Percentiles rank a stretch among this genome's conserved stretches.
Conservation (phyloP, 768 basidiomycete species). For the Mycena leptocephala region DNA sequence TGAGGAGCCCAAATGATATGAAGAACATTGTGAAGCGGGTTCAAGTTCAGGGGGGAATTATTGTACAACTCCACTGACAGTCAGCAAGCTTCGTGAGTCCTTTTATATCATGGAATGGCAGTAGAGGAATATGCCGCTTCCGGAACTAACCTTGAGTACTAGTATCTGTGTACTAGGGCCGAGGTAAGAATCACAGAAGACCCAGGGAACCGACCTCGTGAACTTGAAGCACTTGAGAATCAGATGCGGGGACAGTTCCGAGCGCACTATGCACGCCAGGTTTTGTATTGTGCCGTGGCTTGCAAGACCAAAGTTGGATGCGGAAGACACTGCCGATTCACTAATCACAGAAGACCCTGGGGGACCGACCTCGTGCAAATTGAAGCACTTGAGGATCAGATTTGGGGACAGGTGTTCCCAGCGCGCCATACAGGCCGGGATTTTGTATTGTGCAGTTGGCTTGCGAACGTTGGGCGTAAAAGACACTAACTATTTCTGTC, state of each 20-base stretch:
- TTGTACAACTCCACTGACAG: constrained; percentile 5
- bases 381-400: background rate
- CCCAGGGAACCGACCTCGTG: background rate
- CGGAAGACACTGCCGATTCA: background rate
- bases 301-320: background rate
- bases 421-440: background rate
- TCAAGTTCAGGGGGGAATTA: constrained; percentile 1
- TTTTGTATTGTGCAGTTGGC: background rate
- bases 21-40: constrained; percentile 11
- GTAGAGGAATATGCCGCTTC: background rate
- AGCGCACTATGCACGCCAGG: background rate
- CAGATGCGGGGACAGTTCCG: no score
- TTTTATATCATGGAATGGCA: constrained; percentile 7
- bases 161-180: background rate
- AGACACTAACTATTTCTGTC: background rate
- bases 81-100: background rate
- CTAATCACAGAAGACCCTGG: background rate
- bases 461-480: background rate
- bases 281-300: background rate
- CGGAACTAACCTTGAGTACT: background rate
- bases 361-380: background rate
- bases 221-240: background rate
- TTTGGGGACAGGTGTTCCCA: no score
- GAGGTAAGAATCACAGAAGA: background rate
- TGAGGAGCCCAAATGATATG: constrained; percentile 8